Conservation (phyloP, 1,284 basidiomycete genomes). For the Trichosporon inkin region DNA sequence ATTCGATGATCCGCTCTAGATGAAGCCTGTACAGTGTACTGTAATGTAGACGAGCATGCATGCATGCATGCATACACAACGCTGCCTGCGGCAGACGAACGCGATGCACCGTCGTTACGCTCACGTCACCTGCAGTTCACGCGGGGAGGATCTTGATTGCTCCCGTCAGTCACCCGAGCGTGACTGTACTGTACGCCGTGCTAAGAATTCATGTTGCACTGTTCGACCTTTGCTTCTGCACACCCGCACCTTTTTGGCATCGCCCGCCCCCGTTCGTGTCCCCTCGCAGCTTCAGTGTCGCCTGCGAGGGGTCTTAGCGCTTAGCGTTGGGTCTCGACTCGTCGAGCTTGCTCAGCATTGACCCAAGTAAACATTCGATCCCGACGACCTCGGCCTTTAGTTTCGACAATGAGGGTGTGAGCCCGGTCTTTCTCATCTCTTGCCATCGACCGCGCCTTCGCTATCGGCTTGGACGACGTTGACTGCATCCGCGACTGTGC, state of each 20-base stretch:
- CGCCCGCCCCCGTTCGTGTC: background rate
- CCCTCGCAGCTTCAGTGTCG: conserved; percentile 8
- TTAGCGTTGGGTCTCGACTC: conserved; percentile 1
- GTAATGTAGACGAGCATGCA: background rate
- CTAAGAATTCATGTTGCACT: background rate
- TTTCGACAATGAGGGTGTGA: too few species aligned
- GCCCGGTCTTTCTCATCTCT: too few species aligned
- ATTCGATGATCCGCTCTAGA: conserved; percentile 33
- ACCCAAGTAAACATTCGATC: too few species aligned
- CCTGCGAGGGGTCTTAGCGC: conserved; percentile 8
- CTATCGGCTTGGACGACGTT: too few species aligned
- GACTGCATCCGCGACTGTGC: too few species aligned
- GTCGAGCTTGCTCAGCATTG: background rate
- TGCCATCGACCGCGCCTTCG: too few species aligned
- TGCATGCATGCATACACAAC: conserved; percentile 4
- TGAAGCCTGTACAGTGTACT: conserved; percentile 1
- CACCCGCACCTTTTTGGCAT: background rate
- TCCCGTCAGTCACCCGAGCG: conserved; percentile 3
- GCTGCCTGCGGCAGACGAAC: too few species aligned
- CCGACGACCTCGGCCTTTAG: too few species aligned
- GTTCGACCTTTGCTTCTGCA: conserved; percentile 1
- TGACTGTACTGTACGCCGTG: too few species aligned
- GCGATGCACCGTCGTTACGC: background rate
- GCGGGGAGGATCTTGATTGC: background rate
- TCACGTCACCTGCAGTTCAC: conserved; percentile 1